phyloP scores from a whole-genome alignment of 2,329 filamentous ascomycete genomes.

The Neopestalotiopsis rosae region DNA sequence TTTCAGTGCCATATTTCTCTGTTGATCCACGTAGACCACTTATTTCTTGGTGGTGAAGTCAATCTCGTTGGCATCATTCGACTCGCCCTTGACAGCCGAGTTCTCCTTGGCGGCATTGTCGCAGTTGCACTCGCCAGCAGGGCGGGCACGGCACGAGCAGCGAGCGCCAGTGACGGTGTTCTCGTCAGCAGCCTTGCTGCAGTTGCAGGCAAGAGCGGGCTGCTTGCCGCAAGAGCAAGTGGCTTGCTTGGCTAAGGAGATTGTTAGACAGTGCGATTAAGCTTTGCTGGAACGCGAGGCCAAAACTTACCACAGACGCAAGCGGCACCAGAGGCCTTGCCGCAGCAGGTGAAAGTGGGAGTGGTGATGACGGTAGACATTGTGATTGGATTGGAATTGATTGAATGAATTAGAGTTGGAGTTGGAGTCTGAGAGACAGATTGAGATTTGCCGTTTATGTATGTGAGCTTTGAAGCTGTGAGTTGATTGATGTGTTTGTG shows the following conservation, averaged over 20 bases:
- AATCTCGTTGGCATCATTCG: constrained; percentile 72
- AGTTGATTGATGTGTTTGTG: not conserved
- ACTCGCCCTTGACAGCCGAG: constrained; percentile 57
- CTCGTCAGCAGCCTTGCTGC: constrained; percentile 76
- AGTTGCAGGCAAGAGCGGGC: constrained; percentile 84
- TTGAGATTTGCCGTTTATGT: not conserved
- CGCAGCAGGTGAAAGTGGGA: constrained; percentile 59
- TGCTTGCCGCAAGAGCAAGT: constrained; percentile 91
- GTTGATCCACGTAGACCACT: constrained; percentile 10
- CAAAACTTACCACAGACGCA: constrained; percentile 62
- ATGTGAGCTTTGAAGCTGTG: not conserved
- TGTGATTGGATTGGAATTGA: constrained; percentile 23
- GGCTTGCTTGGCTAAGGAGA: constrained; percentile 61
- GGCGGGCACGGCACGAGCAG: constrained; percentile 84
- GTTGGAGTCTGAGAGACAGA: not conserved
- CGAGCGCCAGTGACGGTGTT: constrained; percentile 75
- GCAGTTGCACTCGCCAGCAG: constrained; percentile 82
- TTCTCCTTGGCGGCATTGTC: constrained; percentile 76
- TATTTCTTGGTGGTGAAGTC: constrained; percentile 81
- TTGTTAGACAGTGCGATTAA: constrained; percentile 18
- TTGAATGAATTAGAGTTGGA: not conserved
- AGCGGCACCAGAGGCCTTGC: constrained; percentile 52
- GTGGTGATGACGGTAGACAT: constrained; percentile 40
- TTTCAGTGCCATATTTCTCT: not conserved
- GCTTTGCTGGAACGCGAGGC: not conserved